Evolutionary conservation across 768 basidiomycete genomes (phyloP).

Genomic region (Leucocoprinus leucothites): DNA sequence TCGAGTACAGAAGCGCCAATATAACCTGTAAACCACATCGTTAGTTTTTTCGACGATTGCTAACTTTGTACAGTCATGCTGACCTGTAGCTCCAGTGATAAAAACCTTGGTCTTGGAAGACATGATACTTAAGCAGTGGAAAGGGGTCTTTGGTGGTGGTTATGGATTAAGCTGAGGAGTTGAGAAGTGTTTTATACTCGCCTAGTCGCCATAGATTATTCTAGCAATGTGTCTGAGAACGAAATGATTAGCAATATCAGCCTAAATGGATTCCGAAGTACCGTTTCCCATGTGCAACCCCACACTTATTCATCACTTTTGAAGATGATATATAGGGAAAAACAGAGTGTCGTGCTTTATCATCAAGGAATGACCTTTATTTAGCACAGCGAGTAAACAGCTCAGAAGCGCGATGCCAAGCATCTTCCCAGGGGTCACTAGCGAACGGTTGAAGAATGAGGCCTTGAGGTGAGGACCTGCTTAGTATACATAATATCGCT

Average conservation of each 20-base stretch:
- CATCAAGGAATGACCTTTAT: no score
- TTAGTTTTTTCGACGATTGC: not conserved
- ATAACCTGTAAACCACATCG: constrained; percentile 29
- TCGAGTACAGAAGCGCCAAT: constrained; percentile 45
- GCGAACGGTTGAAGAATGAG: no score
- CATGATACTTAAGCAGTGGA: constrained; percentile 5
- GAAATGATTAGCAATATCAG: not conserved
- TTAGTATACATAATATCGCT: no score
- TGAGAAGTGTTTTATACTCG: not conserved
- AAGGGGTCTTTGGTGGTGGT: not conserved
- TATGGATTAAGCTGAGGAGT: not conserved
- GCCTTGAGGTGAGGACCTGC: no score
- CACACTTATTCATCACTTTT: not conserved
- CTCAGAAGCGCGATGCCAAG: no score
- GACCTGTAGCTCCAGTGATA: constrained; percentile 45
- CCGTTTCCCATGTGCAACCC: not conserved
- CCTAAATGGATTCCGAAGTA: no score
- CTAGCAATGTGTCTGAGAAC: not conserved
- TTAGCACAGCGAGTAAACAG: no score
- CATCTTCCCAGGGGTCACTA: no score
- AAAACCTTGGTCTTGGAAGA: constrained; percentile 33
- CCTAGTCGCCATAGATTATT: no score
- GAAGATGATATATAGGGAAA: no score
- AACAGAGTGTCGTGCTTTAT: no score
- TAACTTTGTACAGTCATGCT: not conserved